Evolutionary conservation across 2,329 filamentous ascomycete species (phyloP), one percentile per base, ranked within the genome.

Genomic region (Calonectria multiphialidica): DNA sequence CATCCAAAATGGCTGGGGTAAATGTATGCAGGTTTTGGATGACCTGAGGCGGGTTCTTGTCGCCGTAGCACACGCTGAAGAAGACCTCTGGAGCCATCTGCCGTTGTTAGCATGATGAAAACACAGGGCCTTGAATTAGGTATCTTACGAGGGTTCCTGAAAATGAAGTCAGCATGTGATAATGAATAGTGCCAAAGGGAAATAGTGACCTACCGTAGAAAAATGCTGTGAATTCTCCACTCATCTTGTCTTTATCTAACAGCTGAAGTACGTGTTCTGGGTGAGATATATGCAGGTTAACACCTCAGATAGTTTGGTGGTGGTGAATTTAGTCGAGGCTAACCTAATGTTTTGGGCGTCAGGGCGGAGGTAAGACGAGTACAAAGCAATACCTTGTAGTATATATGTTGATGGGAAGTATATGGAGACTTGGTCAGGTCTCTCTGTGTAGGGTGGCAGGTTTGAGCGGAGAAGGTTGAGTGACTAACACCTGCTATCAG

Each of bases 51-150:
- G 88, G 87, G 6, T 81, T 78, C 18, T 85, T 82, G 10, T 85
- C 84, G 76, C 92, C 90, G 84, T 96, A 94, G 83, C 94, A 94
- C 50, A 98, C 95, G 40, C 93, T 93, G 85, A 94, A 93, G 77
- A 98, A 95, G 79, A 98, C 92, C 80, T 93, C 91, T 0, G 93
- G 91, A n/a, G 93, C 94, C 95, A 98, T 98, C 85, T 87, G 57
- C 8, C 42, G 21, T 9, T 33, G 72, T 80, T 72, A 82, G 81
- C 66, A 81, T 72, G n/a, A 23, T n/a, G 33, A 5, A 3, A 12
- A 44, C 7, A 5, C 10, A 16, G 15, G n/a, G 4, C 15, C n/a
- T 23, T 55, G 2, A 40, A 47, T 28, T 81, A 45, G 1, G 13
- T 23, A 47, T 15, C 55, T 72, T 64, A 78, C 74, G 62, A 73